Conservation (phyloP, 176 grass and related monocot genomes). For the Bolboschoenus planiculmis region DNA sequence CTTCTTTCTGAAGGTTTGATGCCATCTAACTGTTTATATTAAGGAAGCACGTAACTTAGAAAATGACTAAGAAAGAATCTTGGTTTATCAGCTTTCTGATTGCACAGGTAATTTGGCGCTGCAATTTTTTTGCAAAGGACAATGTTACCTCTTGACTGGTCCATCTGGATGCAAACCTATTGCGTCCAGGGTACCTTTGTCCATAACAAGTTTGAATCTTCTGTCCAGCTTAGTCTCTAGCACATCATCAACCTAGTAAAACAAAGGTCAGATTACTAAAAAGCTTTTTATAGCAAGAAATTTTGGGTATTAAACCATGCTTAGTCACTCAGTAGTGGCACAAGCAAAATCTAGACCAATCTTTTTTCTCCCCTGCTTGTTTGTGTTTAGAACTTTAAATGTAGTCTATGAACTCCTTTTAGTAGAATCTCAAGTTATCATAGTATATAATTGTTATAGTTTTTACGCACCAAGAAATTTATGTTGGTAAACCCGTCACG, state of each 20-base stretch:
- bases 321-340: neutral
- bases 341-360: neutral
- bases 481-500: constrained; percentile 70
- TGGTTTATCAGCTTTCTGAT: neutral
- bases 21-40: neutral
- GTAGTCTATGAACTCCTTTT: neutral
- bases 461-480: constrained; percentile 63
- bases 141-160: constrained; percentile 53
- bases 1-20: neutral
- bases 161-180: constrained; percentile 95
- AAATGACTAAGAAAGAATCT: neutral
- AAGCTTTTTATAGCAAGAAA: neutral
- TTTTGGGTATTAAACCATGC: neutral
- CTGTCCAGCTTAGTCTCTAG: constrained; percentile 84
- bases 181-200: constrained; percentile 94
- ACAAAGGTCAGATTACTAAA: neutral
- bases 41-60: neutral
- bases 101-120: neutral
- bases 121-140: neutral
- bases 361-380: neutral
- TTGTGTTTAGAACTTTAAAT: neutral
- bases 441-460: neutral
- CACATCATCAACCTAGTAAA: constrained; percentile 76
- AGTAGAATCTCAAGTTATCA: neutral
- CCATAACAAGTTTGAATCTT: constrained; percentile 73